Percentiles rank a stretch among this genome's conserved stretches.
Evolutionary conservation across 176 grass and related monocot genomes (phyloP).

Genomic region (Calamus simplicifolius): DNA sequence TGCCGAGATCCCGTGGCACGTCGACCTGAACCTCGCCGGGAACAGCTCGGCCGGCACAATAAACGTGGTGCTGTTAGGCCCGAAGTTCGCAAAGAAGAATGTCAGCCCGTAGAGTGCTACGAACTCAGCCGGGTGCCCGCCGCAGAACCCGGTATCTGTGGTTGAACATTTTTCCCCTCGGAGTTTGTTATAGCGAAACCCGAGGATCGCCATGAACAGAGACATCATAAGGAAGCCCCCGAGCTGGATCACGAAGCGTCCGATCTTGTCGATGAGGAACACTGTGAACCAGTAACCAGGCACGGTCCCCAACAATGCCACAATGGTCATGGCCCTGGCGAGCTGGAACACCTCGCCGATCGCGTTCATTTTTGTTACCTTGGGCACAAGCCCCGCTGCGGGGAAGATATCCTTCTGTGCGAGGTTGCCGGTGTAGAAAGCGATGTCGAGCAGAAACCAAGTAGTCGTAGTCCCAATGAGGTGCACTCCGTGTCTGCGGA

Average conservation of each 20-base stretch:
- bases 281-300: conserved; percentile 61
- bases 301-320: conserved; percentile 64
- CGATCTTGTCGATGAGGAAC: not conserved
- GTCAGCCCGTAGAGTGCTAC: too few species aligned
- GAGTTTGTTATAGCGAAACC: not conserved
- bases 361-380: conserved; percentile 38
- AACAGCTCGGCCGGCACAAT: too few species aligned
- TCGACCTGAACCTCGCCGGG: too few species aligned
- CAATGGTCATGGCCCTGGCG: conserved; percentile 38
- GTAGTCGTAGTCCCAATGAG: conserved; percentile 49
- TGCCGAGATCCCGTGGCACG: too few species aligned
- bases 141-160: too few species aligned
- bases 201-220: not conserved
- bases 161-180: too few species aligned
- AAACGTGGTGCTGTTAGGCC: too few species aligned
- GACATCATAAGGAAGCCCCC: not conserved
- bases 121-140: too few species aligned
- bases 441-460: conserved; percentile 82
- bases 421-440: conserved; percentile 85
- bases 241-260: not conserved
- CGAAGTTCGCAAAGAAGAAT: too few species aligned
- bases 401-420: conserved; percentile 83
- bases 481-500: conserved; percentile 36
- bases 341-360: conserved; percentile 52
- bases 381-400: conserved; percentile 41